Percentiles rank a stretch among this genome's conserved stretches.
Conservation (phyloP, 257 asterid genomes). For the Nicotiana benthamiana region DNA sequence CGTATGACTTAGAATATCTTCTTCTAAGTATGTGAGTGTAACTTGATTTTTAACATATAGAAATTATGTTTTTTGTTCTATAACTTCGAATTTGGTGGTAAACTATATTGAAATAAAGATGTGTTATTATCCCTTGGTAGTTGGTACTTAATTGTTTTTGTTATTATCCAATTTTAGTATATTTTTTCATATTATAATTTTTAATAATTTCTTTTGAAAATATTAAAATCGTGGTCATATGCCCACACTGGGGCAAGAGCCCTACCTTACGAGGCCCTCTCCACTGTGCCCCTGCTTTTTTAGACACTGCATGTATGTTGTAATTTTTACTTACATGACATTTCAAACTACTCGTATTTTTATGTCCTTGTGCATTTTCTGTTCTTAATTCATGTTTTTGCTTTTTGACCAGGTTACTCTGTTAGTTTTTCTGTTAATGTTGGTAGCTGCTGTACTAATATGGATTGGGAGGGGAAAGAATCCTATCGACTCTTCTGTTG, state of each 20-base stretch:
- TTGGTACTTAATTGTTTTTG: background rate
- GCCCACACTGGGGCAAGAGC: background rate
- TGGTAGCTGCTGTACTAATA: constrained; percentile 65
- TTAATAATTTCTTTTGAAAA: background rate
- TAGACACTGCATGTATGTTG: background rate
- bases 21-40: background rate
- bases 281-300: background rate
- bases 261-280: background rate
- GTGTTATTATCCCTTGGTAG: background rate
- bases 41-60: background rate
- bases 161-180: background rate
- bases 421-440: constrained; percentile 55
- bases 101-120: background rate
- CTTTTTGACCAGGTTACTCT: constrained; percentile 51
- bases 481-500: constrained; percentile 50
- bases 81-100: background rate
- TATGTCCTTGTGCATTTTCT: background rate
- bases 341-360: background rate
- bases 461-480: constrained; percentile 68
- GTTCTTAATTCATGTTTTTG: constrained; percentile 12
- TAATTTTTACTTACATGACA: background rate
- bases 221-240: background rate
- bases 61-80: background rate
- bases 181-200: background rate
- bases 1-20: background rate